Conservation (phyloP, 768 basidiomycete species). For the Gloeopeniophorella convolvens region DNA sequence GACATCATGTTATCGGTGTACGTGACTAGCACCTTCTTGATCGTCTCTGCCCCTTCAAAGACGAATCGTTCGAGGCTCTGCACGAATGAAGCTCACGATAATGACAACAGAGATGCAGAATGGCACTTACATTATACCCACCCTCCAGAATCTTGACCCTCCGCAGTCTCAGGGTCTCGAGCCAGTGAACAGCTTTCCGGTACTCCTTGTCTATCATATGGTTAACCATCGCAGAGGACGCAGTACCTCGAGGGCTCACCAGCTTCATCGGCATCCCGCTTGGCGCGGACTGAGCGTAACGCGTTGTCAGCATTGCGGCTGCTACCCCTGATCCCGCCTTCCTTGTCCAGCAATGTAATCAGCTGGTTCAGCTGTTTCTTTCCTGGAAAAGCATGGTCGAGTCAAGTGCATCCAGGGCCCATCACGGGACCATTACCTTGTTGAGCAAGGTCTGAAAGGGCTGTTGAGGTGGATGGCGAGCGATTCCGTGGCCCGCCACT, state of each 20-base stretch:
- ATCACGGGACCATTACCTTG: conserved; percentile 44
- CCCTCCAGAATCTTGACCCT: conserved; percentile 77
- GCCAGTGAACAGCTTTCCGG: conserved; percentile 81
- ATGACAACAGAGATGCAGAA: not conserved
- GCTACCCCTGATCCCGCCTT: conserved; percentile 48
- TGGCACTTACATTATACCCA: conserved; percentile 60
- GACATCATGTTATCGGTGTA: conserved; percentile 81
- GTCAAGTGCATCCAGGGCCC: not conserved
- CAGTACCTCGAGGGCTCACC: conserved; percentile 37
- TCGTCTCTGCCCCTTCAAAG: conserved; percentile 56
- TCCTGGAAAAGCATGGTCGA: conserved; percentile 35
- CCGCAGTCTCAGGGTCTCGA: conserved; percentile 83
- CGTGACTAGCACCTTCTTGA: conserved; percentile 59
- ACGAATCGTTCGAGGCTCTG: conserved; percentile 81
- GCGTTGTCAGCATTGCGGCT: conserved; percentile 56
- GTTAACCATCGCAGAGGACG: conserved; percentile 1
- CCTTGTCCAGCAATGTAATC: conserved; percentile 78
- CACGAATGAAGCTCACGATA: not conserved
- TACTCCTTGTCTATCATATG: conserved; percentile 72
- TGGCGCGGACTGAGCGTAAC: conserved; percentile 70
- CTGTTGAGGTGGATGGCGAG: conserved; percentile 74
- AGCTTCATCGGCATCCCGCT: conserved; percentile 88
- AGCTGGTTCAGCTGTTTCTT: conserved; percentile 84
- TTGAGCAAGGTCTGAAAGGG: conserved; percentile 82
- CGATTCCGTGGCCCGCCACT: conserved; percentile 58